These are phyloP conservation scores for Aspergillus ustus DNA, from an alignment of 2,329 filamentous ascomycete genomes.

Conservation along the genomic window DNA sequence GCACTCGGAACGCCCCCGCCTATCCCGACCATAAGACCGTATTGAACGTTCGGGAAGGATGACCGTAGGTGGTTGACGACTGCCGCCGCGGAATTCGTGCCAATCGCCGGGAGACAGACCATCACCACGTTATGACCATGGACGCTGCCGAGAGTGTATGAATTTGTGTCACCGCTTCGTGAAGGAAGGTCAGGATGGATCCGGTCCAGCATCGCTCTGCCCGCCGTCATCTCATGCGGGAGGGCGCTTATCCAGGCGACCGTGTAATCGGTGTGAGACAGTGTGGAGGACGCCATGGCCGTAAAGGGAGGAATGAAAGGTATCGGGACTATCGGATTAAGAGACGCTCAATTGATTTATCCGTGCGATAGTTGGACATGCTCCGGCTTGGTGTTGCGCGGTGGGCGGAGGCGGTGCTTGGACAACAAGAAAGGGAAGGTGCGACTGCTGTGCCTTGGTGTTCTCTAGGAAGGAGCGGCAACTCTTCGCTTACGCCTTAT, in stretches of 20 bases:
- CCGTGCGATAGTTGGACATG: no score
- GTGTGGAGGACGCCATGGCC: not conserved
- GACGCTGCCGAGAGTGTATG: not conserved
- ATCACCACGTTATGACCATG: constrained; percentile 26
- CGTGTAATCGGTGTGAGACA: not conserved
- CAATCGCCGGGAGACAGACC: constrained; percentile 18
- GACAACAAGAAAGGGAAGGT: no score
- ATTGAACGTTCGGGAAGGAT: constrained; percentile 26
- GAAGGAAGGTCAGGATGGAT: not conserved
- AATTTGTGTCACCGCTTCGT: not conserved
- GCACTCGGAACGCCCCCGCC: constrained; percentile 22
- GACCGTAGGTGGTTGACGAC: constrained; percentile 26
- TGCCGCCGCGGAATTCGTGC: constrained; percentile 22
- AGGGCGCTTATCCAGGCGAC: not conserved
- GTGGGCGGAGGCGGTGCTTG: no score
- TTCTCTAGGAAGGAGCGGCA: no score
- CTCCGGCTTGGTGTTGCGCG: no score
- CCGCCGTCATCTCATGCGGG: not conserved
- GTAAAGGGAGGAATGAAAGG: not conserved
- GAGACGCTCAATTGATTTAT: no score
- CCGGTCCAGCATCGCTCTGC: not conserved
- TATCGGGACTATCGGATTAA: not conserved
- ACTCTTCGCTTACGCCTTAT: no score
- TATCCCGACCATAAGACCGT: constrained; percentile 26
- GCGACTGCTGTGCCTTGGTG: no score